phyloP scores from a whole-genome alignment of 2,329 filamentous ascomycete species.

The Ceratocystiopsis brevicomis region DNA sequence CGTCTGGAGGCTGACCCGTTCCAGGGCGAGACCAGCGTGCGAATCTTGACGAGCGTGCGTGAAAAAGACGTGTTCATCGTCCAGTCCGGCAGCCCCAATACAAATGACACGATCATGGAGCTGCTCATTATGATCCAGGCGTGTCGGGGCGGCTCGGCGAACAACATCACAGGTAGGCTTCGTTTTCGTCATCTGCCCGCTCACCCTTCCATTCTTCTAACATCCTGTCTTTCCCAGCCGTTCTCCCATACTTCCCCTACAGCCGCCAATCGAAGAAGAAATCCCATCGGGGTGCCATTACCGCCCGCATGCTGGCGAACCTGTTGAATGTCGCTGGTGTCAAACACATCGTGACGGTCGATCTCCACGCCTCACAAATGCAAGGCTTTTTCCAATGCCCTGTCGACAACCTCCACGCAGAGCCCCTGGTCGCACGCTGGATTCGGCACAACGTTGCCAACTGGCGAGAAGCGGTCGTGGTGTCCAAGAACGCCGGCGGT shows the following conservation, averaged over 20 bases:
- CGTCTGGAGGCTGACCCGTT: constrained; percentile 7
- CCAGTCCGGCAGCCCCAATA: constrained; percentile 85
- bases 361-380: constrained; percentile 95
- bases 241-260: constrained; percentile 95
- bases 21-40: constrained; percentile 50
- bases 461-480: constrained; percentile 85
- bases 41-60: constrained; percentile 58
- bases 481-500: constrained; percentile 94
- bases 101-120: constrained; percentile 99
- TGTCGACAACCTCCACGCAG: constrained; percentile 91
- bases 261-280: constrained; percentile 99
- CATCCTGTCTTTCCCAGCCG: constrained; percentile 31
- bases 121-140: constrained; percentile 97
- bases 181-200: background rate
- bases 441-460: constrained; percentile 72
- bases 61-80: constrained; percentile 99
- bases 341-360: constrained; percentile 93
- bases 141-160: constrained; percentile 93
- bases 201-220: background rate
- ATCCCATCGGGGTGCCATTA: constrained; percentile 87
- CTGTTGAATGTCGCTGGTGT: constrained; percentile 84
- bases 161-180: constrained; percentile 69
- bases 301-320: constrained; percentile 92
- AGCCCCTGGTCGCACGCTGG: constrained; percentile 90
- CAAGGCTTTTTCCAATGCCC: constrained; percentile 97